A percentile compares a stretch with the other conserved stretches of the same genome.
Evolutionary conservation across 2,329 filamentous ascomycete species (phyloP).

Genomic region (Cercospora nicotianae): DNA sequence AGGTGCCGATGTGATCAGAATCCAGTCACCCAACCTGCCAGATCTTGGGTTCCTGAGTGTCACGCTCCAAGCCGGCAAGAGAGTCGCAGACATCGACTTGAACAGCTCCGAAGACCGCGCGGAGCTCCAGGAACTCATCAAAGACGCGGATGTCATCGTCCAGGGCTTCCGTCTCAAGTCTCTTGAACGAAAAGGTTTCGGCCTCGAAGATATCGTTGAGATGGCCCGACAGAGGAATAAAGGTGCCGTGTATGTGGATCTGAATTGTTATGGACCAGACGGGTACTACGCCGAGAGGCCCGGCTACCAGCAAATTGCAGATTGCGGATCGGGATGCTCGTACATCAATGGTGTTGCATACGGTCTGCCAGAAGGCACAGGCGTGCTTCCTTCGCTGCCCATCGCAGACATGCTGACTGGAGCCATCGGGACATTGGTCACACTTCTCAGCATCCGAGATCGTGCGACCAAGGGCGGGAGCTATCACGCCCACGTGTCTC

Average conservation of each 20-base stretch:
- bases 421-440: slow-evolving; percentile 27
- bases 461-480: slow-evolving; percentile 38
- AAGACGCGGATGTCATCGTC: slow-evolving; percentile 53
- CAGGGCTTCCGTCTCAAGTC: slow-evolving; percentile 52
- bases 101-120: slow-evolving; percentile 42
- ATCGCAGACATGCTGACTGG: slow-evolving; percentile 26
- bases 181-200: slow-evolving; percentile 47
- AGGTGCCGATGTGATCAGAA: slow-evolving; percentile 36
- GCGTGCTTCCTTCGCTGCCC: slow-evolving; percentile 25
- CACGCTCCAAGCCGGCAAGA: slow-evolving; percentile 55
- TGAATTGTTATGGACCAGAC: slow-evolving; percentile 57
- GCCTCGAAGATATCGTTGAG: slow-evolving; percentile 22
- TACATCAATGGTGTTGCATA: slow-evolving; percentile 22
- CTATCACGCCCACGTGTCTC: slow-evolving; percentile 39
- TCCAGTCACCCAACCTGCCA: slow-evolving; percentile 31
- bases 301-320: slow-evolving; percentile 57
- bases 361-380: slow-evolving; percentile 26
- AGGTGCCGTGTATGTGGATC: slow-evolving; percentile 51
- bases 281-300: slow-evolving; percentile 50
- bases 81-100: slow-evolving; percentile 49
- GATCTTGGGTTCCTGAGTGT: slow-evolving; percentile 37
- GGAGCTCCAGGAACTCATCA: slow-evolving; percentile 44
- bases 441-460: slow-evolving; percentile 34
- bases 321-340: slow-evolving; percentile 39
- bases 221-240: slow-evolving; percentile 40